phyloP scores from a whole-genome alignment of 306 rosid genomes.

The Fragaria ananassa region DNA sequence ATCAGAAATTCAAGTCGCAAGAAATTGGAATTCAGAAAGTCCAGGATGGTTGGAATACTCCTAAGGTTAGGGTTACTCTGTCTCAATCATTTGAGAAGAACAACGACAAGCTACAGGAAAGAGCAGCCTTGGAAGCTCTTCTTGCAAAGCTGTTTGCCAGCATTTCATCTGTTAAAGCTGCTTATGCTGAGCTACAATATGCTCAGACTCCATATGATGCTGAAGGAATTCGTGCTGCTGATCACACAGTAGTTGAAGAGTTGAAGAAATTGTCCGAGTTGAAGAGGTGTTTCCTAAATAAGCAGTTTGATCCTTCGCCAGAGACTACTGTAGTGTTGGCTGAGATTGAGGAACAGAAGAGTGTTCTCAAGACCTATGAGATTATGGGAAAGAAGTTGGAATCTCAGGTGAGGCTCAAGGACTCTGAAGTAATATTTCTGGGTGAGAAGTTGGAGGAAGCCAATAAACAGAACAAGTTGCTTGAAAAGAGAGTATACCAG shows the following conservation, averaged over 20 bases:
- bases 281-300: slow-evolving; percentile 69
- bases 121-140: slow-evolving; percentile 54
- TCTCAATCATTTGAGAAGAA: slow-evolving; percentile 31
- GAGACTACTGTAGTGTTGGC: slow-evolving; percentile 50
- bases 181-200: slow-evolving; percentile 74
- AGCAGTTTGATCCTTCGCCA: slow-evolving; percentile 65
- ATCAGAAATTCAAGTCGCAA: slow-evolving; percentile 17
- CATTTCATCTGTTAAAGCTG: slow-evolving; percentile 63
- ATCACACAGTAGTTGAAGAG: slow-evolving; percentile 50
- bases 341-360: slow-evolving; percentile 69
- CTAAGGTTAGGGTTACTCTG: slow-evolving; percentile 23
- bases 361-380: slow-evolving; percentile 60
- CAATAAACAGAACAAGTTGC: slow-evolving; percentile 44
- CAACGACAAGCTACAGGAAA: slow-evolving; percentile 61
- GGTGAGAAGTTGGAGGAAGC: slow-evolving; percentile 67
- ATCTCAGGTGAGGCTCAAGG: slow-evolving; percentile 72
- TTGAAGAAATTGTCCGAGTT: slow-evolving; percentile 76
- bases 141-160: slow-evolving; percentile 72
- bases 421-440: slow-evolving; percentile 66
- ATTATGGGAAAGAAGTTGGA: slow-evolving; percentile 64
- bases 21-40: slow-evolving; percentile 18
- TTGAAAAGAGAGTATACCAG: slow-evolving; percentile 62
- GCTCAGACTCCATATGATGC: slow-evolving; percentile 75
- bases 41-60: slow-evolving; percentile 29
- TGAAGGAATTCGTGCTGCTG: slow-evolving; percentile 73